Evolutionary conservation across 495 filamentous ascomycete species (phyloP).

Genomic region (Aspergillus panamensis): DNA sequence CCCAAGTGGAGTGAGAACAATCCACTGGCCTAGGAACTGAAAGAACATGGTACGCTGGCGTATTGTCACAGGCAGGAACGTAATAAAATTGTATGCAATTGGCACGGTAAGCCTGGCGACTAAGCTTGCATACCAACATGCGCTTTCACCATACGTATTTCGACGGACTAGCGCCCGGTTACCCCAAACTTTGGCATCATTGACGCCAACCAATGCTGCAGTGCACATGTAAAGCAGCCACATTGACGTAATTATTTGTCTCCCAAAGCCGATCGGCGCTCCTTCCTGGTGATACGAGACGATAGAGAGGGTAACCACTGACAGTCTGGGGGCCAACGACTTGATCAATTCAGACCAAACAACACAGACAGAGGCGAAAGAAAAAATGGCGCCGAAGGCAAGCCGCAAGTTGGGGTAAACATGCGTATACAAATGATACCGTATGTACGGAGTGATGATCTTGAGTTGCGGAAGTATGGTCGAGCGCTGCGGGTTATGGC

Average conservation of each 20-base stretch:
- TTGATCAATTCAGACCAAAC: slow-evolving; percentile 92
- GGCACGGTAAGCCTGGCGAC: slow-evolving; percentile 89
- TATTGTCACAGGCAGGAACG: slow-evolving; percentile 67
- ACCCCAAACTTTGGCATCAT: slow-evolving; percentile 90
- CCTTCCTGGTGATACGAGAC: slow-evolving; percentile 68
- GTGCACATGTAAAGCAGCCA: slow-evolving; percentile 95
- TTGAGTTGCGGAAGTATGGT: slow-evolving; percentile 51
- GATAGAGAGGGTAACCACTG: slow-evolving; percentile 79
- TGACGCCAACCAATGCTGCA: slow-evolving; percentile 78
- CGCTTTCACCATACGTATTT: slow-evolving; percentile 85
- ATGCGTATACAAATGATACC: slow-evolving; percentile 71
- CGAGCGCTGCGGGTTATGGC: slow-evolving; percentile 51
- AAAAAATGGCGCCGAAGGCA: slow-evolving; percentile 58
- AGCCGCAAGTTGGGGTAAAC: slow-evolving; percentile 62
- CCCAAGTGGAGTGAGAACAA: slow-evolving; percentile 81
- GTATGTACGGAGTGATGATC: slow-evolving; percentile 79
- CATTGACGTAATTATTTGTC: slow-evolving; percentile 74
- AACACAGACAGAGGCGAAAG: slow-evolving; percentile 73
- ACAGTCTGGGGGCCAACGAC: slow-evolving; percentile 66
- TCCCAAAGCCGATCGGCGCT: slow-evolving; percentile 74
- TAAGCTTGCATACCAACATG: slow-evolving; percentile 91
- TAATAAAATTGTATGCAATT: slow-evolving; percentile 91
- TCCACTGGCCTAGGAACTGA: slow-evolving; percentile 74
- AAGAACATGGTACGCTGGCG: slow-evolving; percentile 77
- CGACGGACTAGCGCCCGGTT: slow-evolving; percentile 85